Base-by-base conservation (phyloP, 2,329 filamentous ascomycete genomes). In the Fusarium odoratissimum region DNA sequence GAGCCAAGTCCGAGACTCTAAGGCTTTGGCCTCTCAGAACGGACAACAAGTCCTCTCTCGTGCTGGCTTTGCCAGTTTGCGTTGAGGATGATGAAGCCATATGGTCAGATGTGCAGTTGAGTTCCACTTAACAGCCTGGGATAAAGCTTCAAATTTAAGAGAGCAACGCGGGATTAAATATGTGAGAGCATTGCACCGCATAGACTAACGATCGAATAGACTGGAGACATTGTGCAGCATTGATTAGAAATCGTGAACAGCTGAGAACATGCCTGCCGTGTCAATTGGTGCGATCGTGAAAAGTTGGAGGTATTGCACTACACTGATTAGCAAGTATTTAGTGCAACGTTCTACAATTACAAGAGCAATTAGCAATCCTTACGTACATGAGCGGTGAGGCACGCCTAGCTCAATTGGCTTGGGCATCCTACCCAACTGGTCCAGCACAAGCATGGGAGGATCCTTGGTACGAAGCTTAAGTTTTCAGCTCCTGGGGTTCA, bases 221-320 rank as follows among this genome's bases (percentile, higher is more conserved):
- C 0, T 9, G 8, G 19, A 9, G 28, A 12, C 11, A 21, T 3
- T 11, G 9, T 21, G 12, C 13, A 25, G 12, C 33, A 16, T 37
- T 28, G 23, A 21, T 52, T 37, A 52, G 17, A 28, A 52, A 52
- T 52, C 31, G 10, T 6, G 2, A 52, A 52, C 13, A 8, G 21
- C 6, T 37, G 9, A 2, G 0, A 10, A 5, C 0, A 10, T 12
- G 6, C 5, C 0, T 4, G 6, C 9, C 2, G 1, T 6, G 13
- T 11, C 6, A 21, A 16, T 28, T 52, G 23, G 31, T 37, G 17
- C 3, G 8, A 12, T 12, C 4, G 0, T 52, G 8, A 4, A 10
- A 17, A 35, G 13, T 25, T 45, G 12, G 17, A 9, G 6, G 9
- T 25, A 16, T 6, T 14, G 30, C n/a, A 6, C 7, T 28, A 28